Conservation (phyloP, 345 rosid genomes). For the Orychophragmus violaceus region DNA sequence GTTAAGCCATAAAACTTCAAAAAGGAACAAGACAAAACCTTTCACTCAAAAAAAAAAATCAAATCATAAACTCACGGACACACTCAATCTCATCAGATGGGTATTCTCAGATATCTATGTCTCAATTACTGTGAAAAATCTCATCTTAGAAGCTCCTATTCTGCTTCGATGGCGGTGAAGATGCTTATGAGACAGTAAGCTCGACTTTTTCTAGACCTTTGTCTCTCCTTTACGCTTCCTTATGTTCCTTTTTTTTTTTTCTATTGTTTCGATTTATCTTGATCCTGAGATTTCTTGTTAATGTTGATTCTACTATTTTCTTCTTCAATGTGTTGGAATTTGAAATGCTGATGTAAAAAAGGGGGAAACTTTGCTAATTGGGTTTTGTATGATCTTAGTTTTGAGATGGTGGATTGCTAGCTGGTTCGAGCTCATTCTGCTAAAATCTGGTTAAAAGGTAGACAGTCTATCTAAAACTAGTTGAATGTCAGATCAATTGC, state of each 20-base stretch:
- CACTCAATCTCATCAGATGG: slow-evolving; percentile 7
- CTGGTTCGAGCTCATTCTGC: not conserved
- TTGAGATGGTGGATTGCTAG: not conserved
- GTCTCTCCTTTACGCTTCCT: slow-evolving; percentile 28
- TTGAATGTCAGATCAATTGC: not conserved
- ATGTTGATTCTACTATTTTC: not conserved
- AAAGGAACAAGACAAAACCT: slow-evolving; percentile 22
- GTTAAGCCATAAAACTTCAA: not conserved
- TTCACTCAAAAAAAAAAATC: not conserved
- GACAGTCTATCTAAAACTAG: not conserved
- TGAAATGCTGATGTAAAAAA: not conserved
- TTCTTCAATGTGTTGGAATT: not conserved
- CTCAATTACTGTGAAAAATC: too few relatives aligned
- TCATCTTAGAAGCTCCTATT: not conserved
- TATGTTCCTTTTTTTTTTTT: too few relatives aligned
- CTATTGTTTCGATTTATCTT: slow-evolving; percentile 1
- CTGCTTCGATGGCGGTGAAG: slow-evolving; percentile 18
- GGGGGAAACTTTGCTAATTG: not conserved
- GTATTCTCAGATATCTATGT: slow-evolving; percentile 8
- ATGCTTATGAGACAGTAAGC: slow-evolving; percentile 17
- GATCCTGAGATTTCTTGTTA: not conserved
- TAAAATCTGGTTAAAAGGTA: not conserved
- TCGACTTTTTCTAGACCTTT: slow-evolving; percentile 1
- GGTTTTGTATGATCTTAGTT: not conserved
- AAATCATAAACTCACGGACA: slow-evolving; percentile 19